Percentiles rank a stretch among this genome's conserved stretches.
Conservation (phyloP, 2,329 filamentous ascomycete species). For the Hypoxylon sp. region DNA sequence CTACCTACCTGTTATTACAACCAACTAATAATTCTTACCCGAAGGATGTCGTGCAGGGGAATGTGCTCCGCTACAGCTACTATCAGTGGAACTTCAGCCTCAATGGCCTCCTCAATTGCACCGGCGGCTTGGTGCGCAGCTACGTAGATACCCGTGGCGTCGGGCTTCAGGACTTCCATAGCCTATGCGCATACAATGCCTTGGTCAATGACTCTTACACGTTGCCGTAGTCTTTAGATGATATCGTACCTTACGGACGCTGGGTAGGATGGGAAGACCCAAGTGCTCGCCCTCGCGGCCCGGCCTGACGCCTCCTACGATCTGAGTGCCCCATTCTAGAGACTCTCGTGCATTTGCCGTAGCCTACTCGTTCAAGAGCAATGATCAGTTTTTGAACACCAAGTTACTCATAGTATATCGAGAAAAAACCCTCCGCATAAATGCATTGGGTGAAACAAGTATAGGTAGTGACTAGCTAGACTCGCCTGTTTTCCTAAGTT, state of each 20-base stretch:
- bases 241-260: slow-evolving; percentile 65
- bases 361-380: slow-evolving; percentile 57
- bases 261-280: slow-evolving; percentile 77
- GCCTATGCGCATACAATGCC: slow-evolving; percentile 58
- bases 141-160: slow-evolving; percentile 84
- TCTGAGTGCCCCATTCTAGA: slow-evolving; percentile 80
- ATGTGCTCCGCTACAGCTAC: slow-evolving; percentile 82
- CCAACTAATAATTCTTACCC: slow-evolving; percentile 59
- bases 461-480: background rate
- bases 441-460: no score
- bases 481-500: slow-evolving; percentile 43
- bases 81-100: slow-evolving; percentile 79
- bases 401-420: background rate
- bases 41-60: slow-evolving; percentile 77
- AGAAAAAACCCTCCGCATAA: background rate
- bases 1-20: no score
- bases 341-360: slow-evolving; percentile 83
- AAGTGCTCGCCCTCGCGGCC: slow-evolving; percentile 77
- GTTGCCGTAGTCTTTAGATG: background rate
- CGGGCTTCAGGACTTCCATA: slow-evolving; percentile 75
- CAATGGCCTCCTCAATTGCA: slow-evolving; percentile 84
- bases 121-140: slow-evolving; percentile 77
- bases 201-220: background rate
- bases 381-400: background rate
- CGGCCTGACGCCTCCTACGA: slow-evolving; percentile 82